Conservation (phyloP, 208 protist genomes). For the Trypanosoma vivax region DNA sequence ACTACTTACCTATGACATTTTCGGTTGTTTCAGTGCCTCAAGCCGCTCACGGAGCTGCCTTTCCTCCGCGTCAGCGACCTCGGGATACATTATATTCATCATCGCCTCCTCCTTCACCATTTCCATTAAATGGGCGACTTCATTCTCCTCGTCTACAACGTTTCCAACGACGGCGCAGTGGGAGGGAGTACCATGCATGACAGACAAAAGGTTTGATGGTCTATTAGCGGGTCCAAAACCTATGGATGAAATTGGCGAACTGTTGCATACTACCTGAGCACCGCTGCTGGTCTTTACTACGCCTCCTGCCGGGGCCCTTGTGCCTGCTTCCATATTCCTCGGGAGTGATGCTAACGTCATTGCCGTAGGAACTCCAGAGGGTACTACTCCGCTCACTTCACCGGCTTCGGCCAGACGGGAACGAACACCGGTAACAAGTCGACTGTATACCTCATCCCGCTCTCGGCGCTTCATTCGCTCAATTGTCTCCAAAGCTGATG, state of each 20-base stretch:
- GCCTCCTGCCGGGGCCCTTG: slow-evolving; percentile 16
- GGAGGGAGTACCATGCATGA: slow-evolving; percentile 18
- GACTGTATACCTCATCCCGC: no score
- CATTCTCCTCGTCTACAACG: slow-evolving; percentile 30
- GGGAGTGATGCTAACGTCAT: background rate
- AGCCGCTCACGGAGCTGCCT: slow-evolving; percentile 37
- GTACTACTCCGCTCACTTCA: no score
- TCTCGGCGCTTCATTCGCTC: background rate
- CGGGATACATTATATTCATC: slow-evolving; percentile 39
- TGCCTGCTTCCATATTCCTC: background rate
- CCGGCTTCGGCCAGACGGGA: no score
- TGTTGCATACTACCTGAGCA: slow-evolving; percentile 57
- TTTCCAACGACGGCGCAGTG: background rate
- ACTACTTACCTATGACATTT: background rate
- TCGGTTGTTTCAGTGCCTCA: slow-evolving; percentile 30
- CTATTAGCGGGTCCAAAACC: slow-evolving; percentile 29
- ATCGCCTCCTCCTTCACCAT: slow-evolving; percentile 40
- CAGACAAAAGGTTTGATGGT: slow-evolving; percentile 56
- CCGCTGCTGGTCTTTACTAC: slow-evolving; percentile 35
- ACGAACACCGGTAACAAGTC: no score
- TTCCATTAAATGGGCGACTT: slow-evolving; percentile 36
- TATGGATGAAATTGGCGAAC: slow-evolving; percentile 69
- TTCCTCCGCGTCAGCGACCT: slow-evolving; percentile 41
- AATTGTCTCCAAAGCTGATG: slow-evolving; percentile 36
- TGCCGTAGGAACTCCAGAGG: no score